phyloP scores from a whole-genome alignment of 805 yeast species.

The Gaillardinia entomophila region DNA sequence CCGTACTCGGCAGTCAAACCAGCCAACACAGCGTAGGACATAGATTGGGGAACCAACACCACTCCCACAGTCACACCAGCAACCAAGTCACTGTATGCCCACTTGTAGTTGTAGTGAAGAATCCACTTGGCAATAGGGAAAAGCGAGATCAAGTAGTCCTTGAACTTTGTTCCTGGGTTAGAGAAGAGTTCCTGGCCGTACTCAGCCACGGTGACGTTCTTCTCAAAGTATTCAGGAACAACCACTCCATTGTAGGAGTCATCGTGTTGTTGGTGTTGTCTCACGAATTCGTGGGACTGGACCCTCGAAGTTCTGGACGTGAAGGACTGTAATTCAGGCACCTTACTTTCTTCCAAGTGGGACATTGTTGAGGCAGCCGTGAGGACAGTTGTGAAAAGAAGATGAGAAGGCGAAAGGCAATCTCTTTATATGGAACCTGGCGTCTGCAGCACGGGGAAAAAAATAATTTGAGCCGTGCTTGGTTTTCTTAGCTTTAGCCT shows the following conservation, averaged over 20 bases:
- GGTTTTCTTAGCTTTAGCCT: no score
- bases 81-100: constrained; percentile 78
- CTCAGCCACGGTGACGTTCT: constrained; percentile 26
- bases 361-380: neutral
- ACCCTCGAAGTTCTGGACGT: neutral
- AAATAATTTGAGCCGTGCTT: no score
- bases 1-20: constrained; percentile 80
- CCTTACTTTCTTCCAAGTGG: neutral
- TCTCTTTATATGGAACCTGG: no score
- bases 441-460: no score
- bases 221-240: constrained; percentile 34
- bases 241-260: constrained; percentile 7
- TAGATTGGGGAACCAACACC: constrained; percentile 89
- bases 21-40: constrained; percentile 92
- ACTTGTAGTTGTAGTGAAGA: constrained; percentile 68
- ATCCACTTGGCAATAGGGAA: constrained; percentile 87
- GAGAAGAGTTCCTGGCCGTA: constrained; percentile 22
- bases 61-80: constrained; percentile 94
- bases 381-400: no score
- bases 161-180: constrained; percentile 35
- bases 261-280: constrained; percentile 8
- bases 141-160: constrained; percentile 51
- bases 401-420: no score
- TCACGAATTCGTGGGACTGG: constrained; percentile 9
- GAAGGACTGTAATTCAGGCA: neutral